Conservation (phyloP, 345 rosid genomes). For the Jatropha curcas region DNA sequence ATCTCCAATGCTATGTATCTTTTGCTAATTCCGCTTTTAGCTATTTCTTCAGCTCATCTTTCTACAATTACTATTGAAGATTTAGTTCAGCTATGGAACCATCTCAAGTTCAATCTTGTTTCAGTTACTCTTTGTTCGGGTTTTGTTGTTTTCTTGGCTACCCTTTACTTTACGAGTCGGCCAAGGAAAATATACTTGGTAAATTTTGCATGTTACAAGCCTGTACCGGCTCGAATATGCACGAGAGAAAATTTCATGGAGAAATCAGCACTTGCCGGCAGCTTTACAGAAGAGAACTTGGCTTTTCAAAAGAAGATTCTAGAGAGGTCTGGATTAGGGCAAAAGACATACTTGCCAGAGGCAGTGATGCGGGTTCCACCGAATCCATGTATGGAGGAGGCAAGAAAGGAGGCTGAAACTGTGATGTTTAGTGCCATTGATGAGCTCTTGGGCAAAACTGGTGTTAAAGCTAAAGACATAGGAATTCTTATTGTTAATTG, state of each 20-base stretch:
- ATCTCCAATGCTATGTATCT: conserved; percentile 63
- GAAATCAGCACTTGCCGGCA: conserved; percentile 36
- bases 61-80: conserved; percentile 48
- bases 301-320: conserved; percentile 80
- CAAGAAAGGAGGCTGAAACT: conserved; percentile 62
- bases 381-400: conserved; percentile 59
- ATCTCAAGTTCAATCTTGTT: conserved; percentile 55
- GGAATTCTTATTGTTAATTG: conserved; percentile 65
- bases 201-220: conserved; percentile 69
- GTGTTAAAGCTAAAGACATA: conserved; percentile 62
- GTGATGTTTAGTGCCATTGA: conserved; percentile 72
- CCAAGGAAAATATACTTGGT: conserved; percentile 68
- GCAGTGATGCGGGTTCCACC: conserved; percentile 58
- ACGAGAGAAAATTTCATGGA: conserved; percentile 48
- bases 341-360: conserved; percentile 71
- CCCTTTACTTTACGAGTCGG: conserved; percentile 64
- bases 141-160: conserved; percentile 49
- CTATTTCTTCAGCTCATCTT: conserved; percentile 47
- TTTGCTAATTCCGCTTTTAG: conserved; percentile 43
- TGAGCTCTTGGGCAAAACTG: conserved; percentile 53
- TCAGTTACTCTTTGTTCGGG: conserved; percentile 40
- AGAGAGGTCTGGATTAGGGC: conserved; percentile 79
- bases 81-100: conserved; percentile 46
- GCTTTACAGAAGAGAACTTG: conserved; percentile 61
- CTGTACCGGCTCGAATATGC: conserved; percentile 42